A percentile compares a stretch with the other conserved stretches of the same genome.
These are phyloP conservation scores for Fennellomyces sp. DNA, from an alignment of 371 early-diverging fungal species.

Conservation along the genomic window DNA sequence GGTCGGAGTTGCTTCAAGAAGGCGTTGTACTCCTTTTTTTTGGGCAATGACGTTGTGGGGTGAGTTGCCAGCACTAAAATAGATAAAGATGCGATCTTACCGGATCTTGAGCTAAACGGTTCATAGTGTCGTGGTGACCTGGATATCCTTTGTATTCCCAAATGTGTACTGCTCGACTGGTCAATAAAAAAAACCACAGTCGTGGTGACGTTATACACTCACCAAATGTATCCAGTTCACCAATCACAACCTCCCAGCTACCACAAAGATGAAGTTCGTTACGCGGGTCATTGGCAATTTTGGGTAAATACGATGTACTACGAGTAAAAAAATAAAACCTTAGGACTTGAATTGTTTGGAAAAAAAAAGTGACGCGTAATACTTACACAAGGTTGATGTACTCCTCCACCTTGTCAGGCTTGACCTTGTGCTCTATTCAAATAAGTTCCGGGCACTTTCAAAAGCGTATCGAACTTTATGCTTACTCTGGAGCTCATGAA, in stretches of 20 bases:
- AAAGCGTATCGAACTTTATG: no score
- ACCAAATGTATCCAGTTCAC: slow-evolving; percentile 85
- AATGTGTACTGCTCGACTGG: slow-evolving; percentile 68
- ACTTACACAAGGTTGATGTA: slow-evolving; percentile 74
- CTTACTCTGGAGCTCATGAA: slow-evolving; percentile 84
- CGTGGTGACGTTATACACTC: slow-evolving; percentile 22
- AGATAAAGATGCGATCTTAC: no score
- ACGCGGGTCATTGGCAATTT: slow-evolving; percentile 71
- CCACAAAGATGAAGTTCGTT: slow-evolving; percentile 84
- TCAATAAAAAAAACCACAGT: not conserved
- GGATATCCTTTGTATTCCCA: slow-evolving; percentile 93
- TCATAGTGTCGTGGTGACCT: slow-evolving; percentile 69
- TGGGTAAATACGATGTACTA: slow-evolving; percentile 73
- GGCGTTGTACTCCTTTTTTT: slow-evolving; percentile 28
- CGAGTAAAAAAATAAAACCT: not conserved
- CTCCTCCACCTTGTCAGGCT: slow-evolving; percentile 84
- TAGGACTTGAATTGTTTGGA: not conserved
- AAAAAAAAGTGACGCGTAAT: not conserved
- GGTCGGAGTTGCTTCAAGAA: slow-evolving; percentile 70
- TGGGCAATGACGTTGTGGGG: not conserved
- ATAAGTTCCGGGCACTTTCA: not conserved
- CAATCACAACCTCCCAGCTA: slow-evolving; percentile 86
- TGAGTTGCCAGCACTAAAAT: no score
- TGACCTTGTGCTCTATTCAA: slow-evolving; percentile 73
- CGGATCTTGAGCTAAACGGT: slow-evolving; percentile 57